These are phyloP conservation scores for Syzygium grande DNA, from an alignment of 345 rosid species.

Conservation along the genomic window DNA sequence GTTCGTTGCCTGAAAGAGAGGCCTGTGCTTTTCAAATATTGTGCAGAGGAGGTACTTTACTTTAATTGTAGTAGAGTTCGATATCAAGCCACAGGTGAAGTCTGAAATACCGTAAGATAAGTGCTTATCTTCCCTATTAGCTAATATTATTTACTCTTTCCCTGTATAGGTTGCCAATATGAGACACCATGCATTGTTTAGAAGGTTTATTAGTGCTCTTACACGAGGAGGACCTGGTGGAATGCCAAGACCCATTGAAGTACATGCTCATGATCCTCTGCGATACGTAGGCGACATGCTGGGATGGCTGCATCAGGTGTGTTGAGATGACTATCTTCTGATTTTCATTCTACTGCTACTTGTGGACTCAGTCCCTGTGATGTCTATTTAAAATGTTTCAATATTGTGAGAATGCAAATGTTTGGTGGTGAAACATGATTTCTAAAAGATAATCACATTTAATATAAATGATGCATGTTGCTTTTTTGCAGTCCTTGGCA, in stretches of 20 bases:
- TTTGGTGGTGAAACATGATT: neutral
- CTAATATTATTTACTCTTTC: neutral
- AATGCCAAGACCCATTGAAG: constrained; percentile 98
- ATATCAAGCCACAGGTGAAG: neutral
- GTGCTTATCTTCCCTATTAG: neutral
- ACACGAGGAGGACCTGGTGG: constrained; percentile 99
- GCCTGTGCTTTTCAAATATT: constrained; percentile 94
- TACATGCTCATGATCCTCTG: constrained; percentile 99
- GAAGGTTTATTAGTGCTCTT: constrained; percentile 97
- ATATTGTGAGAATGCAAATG: neutral
- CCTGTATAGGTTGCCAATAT: constrained; percentile 77
- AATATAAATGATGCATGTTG: constrained; percentile 4
- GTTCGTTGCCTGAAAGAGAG: constrained; percentile 88
- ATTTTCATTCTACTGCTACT: constrained; percentile 3
- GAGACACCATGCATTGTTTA: constrained; percentile 94
- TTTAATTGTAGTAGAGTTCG: neutral
- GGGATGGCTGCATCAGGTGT: constrained; percentile 99
- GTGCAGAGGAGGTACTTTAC: constrained; percentile 93
- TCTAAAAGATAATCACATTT: neutral
- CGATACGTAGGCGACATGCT: constrained; percentile 98
- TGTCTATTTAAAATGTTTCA: neutral
- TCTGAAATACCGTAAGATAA: neutral
- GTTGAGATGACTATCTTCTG: neutral
- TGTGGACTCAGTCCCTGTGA: neutral
- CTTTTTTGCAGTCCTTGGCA: constrained; percentile 74